Base-by-base conservation (phyloP, 169 alveolate genomes). In the Cryptosporidium sp. region DNA sequence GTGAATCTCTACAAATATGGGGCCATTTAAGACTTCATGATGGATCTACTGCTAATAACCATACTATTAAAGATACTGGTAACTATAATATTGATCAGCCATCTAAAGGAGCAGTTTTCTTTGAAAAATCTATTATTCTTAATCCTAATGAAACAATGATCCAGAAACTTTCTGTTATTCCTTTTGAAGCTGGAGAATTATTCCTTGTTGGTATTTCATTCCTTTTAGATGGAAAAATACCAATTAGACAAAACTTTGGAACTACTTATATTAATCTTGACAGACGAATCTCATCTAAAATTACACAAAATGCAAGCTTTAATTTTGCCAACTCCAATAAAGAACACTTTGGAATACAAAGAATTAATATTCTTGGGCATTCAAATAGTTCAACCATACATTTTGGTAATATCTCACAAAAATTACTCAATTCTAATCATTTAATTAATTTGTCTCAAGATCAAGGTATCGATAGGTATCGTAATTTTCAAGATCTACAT, bases 1-100 rank as follows among this genome's bases (percentile, higher is more conserved):
- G 89, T 18, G 68, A 80, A 39, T 80, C 75, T 23, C 60, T 80
- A 3, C 89, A 80, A 16, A n/a, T 80, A 21, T 80, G 89, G 89
- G 89, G 89, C 0, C 75, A 80, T 42, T 69, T 80, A 10, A 80
- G 89, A 26, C 56, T 80, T 44, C 26, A 44, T 9, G 89, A 80
- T 61, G 89, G 89, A 42, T 62, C 89, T 26, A 80, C 89, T 1
- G 52, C 51, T 5, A 6, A 10, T 29, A 16, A 37, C 16, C 60
- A 60, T 23, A 44, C 39, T 23, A 10, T 56, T 39, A 33, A 62
- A 35, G 89, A n/a, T 7, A 35, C 21, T 33, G 62, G 12, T 6
- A 4, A 18, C 37, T 61, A 10, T 62, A 51, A 65, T 16, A 29
- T 39, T 3, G 35, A 4, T 23, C 2, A 35, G 0, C 35, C 39